These are phyloP conservation scores for Dipodascopsis uninucleata DNA, from an alignment of 805 yeast species.

Conservation along the genomic window DNA sequence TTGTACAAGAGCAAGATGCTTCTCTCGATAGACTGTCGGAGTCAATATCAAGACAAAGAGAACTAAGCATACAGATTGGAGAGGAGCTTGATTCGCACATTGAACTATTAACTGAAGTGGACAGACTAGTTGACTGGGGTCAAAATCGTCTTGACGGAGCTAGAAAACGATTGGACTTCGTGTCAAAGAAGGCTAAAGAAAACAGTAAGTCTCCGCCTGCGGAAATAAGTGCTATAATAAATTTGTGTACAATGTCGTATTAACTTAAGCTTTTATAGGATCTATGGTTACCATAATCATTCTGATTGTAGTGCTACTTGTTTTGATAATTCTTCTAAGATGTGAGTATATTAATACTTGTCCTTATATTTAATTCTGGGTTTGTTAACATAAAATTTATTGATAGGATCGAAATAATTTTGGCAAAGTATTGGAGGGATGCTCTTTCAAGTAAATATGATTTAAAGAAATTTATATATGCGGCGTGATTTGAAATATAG, in stretches of 20 bases:
- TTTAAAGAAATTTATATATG: too few species aligned
- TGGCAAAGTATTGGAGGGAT: too few species aligned
- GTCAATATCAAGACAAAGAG: constrained; percentile 40
- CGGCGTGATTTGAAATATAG: too few species aligned
- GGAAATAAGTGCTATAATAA: neutral
- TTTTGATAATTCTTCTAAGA: constrained; percentile 36
- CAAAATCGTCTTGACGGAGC: constrained; percentile 37
- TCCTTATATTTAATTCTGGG: too few species aligned
- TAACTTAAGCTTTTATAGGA: too few species aligned
- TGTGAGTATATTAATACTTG: constrained; percentile 4
- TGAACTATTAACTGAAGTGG: constrained; percentile 40
- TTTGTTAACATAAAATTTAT: too few species aligned
- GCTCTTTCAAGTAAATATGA: too few species aligned
- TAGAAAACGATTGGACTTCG: constrained; percentile 35
- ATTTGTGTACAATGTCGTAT: too few species aligned
- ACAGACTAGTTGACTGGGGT: constrained; percentile 38
- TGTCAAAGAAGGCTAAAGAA: constrained; percentile 40
- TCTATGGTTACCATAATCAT: constrained; percentile 36
- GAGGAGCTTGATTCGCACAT: constrained; percentile 39
- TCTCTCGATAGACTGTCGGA: constrained; percentile 37
- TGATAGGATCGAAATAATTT: too few species aligned
- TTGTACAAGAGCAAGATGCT: constrained; percentile 40
- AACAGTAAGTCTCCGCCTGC: constrained; percentile 21
- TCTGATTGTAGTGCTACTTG: constrained; percentile 35
- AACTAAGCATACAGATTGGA: constrained; percentile 39